Percentiles rank a stretch among this genome's conserved stretches.
phyloP scores from a whole-genome alignment of 2,329 filamentous ascomycete genomes.

The Penicillium vulpinum region DNA sequence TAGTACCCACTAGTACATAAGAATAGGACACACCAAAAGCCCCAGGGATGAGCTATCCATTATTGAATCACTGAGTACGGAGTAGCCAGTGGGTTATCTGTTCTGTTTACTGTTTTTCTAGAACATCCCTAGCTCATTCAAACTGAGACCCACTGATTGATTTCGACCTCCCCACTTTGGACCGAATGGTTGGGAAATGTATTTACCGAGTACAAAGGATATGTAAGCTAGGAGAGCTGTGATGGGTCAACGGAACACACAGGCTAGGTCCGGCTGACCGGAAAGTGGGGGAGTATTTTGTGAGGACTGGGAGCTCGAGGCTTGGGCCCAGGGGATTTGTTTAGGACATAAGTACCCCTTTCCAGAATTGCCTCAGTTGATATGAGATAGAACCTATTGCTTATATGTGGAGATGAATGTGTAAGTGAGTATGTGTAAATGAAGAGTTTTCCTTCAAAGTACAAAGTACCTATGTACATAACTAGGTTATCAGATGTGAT shows the following conservation, averaged over 20 bases:
- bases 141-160: conserved; percentile 4
- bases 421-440: too few relatives aligned
- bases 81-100: not conserved
- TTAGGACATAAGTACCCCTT: not conserved
- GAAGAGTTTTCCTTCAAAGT: too few relatives aligned
- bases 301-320: not conserved
- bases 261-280: not conserved
- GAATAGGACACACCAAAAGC: not conserved
- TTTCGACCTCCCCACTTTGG: conserved; percentile 4
- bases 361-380: not conserved
- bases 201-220: not conserved
- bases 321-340: not conserved
- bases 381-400: not conserved
- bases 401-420: not conserved
- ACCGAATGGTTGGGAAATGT: conserved; percentile 3
- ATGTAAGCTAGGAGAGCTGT: not conserved
- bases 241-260: conserved; percentile 1
- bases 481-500: conserved; percentile 12
- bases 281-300: conserved; percentile 13
- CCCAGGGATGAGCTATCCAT: not conserved
- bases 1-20: not conserved
- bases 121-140: conserved; percentile 2
- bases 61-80: not conserved
- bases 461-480: too few relatives aligned
- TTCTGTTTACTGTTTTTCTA: not conserved